These are phyloP conservation scores for Penicillium italicum DNA, from an alignment of 2,329 filamentous ascomycete species.

Conservation along the genomic window DNA sequence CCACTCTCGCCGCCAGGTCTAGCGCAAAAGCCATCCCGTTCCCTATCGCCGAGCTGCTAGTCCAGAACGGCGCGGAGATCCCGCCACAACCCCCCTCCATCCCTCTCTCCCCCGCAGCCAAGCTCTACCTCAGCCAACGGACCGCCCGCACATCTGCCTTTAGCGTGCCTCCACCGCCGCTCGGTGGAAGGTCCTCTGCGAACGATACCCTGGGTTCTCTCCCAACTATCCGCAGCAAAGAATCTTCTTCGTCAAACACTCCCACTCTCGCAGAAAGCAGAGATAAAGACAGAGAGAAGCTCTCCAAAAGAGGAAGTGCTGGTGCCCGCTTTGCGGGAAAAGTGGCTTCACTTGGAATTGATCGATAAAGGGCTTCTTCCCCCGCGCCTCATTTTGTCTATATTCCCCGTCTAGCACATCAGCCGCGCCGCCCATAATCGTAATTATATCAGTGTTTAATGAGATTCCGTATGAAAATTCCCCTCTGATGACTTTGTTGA, in stretches of 20 bases:
- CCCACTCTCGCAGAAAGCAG: conserved; percentile 34
- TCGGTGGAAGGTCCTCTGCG: conserved; percentile 32
- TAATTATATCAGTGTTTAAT: conserved; percentile 23
- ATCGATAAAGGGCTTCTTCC: conserved; percentile 31
- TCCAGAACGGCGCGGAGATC: conserved; percentile 92
- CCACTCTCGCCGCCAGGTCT: conserved; percentile 30
- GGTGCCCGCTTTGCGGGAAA: conserved; percentile 63
- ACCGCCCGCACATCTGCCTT: conserved; percentile 36
- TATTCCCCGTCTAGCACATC: conserved; percentile 1
- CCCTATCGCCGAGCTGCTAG: conserved; percentile 80
- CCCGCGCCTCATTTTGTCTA: neutral
- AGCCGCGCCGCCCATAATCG: conserved; percentile 7
- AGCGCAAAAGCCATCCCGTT: conserved; percentile 60
- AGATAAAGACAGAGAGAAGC: conserved; percentile 66
- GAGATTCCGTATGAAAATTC: conserved; percentile 21
- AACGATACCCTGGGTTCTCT: conserved; percentile 61
- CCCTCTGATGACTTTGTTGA: conserved; percentile 15
- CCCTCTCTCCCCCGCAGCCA: conserved; percentile 74
- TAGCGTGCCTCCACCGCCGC: conserved; percentile 40
- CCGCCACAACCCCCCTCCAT: conserved; percentile 73
- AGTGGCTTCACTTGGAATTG: conserved; percentile 44
- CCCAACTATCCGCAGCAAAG: conserved; percentile 48
- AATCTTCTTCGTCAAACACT: conserved; percentile 29
- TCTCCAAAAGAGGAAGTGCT: conserved; percentile 76
- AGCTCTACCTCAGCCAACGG: conserved; percentile 80